These are phyloP conservation scores for Helenozyma baotianmanensis DNA, from an alignment of 805 yeast species.

Conservation along the genomic window DNA sequence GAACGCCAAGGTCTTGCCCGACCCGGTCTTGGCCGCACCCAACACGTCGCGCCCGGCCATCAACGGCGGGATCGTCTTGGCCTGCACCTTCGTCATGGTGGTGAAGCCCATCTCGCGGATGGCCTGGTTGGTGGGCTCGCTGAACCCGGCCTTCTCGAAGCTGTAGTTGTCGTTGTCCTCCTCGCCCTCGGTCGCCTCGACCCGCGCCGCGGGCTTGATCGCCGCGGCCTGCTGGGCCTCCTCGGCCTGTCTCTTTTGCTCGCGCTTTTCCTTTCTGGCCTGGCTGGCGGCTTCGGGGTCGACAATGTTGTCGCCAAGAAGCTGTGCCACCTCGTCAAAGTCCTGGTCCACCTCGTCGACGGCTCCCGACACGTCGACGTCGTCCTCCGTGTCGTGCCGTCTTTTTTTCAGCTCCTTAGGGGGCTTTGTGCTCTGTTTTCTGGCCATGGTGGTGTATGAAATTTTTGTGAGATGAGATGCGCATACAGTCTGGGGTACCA, in stretches of 20 bases:
- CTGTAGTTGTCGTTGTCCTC: slow-evolving; percentile 27
- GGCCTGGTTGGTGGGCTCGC: slow-evolving; percentile 78
- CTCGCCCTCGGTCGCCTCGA: slow-evolving; percentile 21
- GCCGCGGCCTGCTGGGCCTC: slow-evolving; percentile 21
- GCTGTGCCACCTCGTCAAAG: slow-evolving; percentile 52
- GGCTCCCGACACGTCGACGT: slow-evolving; percentile 36
- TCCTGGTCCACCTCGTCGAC: slow-evolving; percentile 55
- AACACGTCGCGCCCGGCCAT: slow-evolving; percentile 95
- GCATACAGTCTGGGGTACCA: background rate
- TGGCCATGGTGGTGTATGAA: slow-evolving; percentile 8
- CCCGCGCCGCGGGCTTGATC: slow-evolving; percentile 27
- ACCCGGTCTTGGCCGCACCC: slow-evolving; percentile 99
- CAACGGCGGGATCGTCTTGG: slow-evolving; percentile 93
- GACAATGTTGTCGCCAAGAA: slow-evolving; percentile 42
- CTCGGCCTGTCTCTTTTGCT: slow-evolving; percentile 16
- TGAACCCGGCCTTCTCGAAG: slow-evolving; percentile 50
- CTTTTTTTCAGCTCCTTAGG: slow-evolving; percentile 15
- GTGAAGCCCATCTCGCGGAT: slow-evolving; percentile 85
- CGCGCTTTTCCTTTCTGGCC: slow-evolving; percentile 18
- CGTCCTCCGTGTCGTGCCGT: slow-evolving; percentile 26
- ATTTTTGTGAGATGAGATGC: slow-evolving; percentile 12
- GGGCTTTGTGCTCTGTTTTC: slow-evolving; percentile 3
- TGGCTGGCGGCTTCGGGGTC: slow-evolving; percentile 34
- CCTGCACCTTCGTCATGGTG: slow-evolving; percentile 91
- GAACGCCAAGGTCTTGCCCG: slow-evolving; percentile 96